phyloP scores from a whole-genome alignment of 768 basidiomycete species.

The Trichaptum fuscoviolaceum region DNA sequence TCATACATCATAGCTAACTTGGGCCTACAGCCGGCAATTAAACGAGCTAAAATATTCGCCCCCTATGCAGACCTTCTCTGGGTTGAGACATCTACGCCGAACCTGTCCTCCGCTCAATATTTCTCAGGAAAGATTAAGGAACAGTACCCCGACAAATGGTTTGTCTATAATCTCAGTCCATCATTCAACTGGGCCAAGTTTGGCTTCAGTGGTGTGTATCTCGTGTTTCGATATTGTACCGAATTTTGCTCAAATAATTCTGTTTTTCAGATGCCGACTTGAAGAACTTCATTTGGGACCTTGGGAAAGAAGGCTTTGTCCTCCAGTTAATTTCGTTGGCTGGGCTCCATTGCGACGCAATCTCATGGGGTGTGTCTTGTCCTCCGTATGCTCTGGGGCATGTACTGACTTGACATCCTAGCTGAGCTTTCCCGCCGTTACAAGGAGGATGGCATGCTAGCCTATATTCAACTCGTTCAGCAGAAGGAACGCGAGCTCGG shows the following conservation, averaged over 20 bases:
- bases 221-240: conserved; percentile 4
- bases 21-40: conserved; percentile 58
- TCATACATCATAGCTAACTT: conserved; percentile 2
- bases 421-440: conserved; percentile 76
- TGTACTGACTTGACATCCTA: conserved; percentile 17
- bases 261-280: conserved; percentile 52
- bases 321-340: conserved; percentile 87
- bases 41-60: conserved; percentile 73
- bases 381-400: background rate
- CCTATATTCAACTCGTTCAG: conserved; percentile 86
- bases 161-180: conserved; percentile 92
- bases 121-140: conserved; percentile 75
- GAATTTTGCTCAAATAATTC: background rate
- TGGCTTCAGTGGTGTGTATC: conserved; percentile 59
- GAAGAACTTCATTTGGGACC: conserved; percentile 85
- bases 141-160: conserved; percentile 70
- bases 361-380: conserved; percentile 53
- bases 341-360: conserved; percentile 83
- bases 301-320: conserved; percentile 88
- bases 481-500: conserved; percentile 84
- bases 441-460: conserved; percentile 88
- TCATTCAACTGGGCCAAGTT: conserved; percentile 90
- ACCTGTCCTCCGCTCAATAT: conserved; percentile 69
- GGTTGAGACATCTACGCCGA: conserved; percentile 90
- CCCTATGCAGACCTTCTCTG: conserved; percentile 88